Conservation (phyloP, 345 rosid species). For the Jatropha curcas region DNA sequence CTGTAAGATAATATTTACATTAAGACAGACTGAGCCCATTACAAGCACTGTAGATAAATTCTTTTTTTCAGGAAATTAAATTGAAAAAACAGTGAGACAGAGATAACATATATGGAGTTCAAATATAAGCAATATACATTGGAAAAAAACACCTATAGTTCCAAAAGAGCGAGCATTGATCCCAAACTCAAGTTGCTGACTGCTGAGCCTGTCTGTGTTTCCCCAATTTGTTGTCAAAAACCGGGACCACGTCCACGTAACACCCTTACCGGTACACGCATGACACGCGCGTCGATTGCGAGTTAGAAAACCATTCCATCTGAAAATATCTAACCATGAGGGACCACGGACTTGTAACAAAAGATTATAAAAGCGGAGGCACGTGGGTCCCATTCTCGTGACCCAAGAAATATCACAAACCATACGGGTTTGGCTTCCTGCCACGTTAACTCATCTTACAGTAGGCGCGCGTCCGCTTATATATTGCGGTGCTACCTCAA, state of each 20-base stretch:
- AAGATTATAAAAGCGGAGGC: conserved; percentile 38
- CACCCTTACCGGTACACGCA: too few relatives aligned
- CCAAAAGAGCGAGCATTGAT: too few relatives aligned
- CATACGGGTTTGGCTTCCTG: conserved; percentile 19
- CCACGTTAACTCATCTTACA: conserved; percentile 34
- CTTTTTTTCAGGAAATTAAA: too few relatives aligned
- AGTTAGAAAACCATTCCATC: background rate
- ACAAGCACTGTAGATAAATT: too few relatives aligned
- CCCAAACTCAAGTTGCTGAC: too few relatives aligned
- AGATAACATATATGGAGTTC: too few relatives aligned
- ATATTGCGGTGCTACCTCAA: conserved; percentile 5
- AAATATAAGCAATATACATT: too few relatives aligned
- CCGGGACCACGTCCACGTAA: too few relatives aligned
- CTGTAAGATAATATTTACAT: too few relatives aligned
- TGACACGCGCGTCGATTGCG: conserved; percentile 17
- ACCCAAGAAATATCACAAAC: conserved; percentile 31
- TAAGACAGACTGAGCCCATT: too few relatives aligned
- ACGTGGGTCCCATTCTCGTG: conserved; percentile 42
- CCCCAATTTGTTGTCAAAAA: background rate
- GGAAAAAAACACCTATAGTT: too few relatives aligned
- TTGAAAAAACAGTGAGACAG: too few relatives aligned
- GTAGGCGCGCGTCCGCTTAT: conserved; percentile 15
- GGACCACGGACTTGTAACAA: conserved; percentile 35
- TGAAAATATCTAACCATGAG: conserved; percentile 35
- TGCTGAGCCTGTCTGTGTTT: background rate